Conservation (phyloP, 805 yeast genomes). For the Wickerhamomyces alni region DNA sequence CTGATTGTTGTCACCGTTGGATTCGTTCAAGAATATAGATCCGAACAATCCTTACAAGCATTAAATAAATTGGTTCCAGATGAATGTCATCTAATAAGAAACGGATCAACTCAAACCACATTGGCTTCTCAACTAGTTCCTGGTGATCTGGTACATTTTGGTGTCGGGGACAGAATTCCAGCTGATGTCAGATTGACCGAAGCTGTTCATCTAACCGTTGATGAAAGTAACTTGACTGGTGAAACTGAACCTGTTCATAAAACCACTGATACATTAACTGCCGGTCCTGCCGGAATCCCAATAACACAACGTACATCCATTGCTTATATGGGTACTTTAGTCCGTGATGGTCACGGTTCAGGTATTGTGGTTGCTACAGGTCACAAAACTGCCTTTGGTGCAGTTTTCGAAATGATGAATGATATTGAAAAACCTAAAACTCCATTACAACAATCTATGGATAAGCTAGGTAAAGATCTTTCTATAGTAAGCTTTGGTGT, state of each 20-base stretch:
- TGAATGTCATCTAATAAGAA: constrained; percentile 87
- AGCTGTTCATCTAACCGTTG: constrained; percentile 76
- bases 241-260: constrained; percentile 87
- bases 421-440: constrained; percentile 96
- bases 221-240: constrained; percentile 94
- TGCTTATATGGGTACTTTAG: constrained; percentile 97
- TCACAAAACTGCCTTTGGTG: constrained; percentile 84
- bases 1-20: constrained; percentile 94
- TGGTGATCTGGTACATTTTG: constrained; percentile 86
- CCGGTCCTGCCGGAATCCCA: constrained; percentile 35
- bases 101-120: constrained; percentile 70
- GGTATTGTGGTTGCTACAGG: constrained; percentile 95
- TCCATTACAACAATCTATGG: constrained; percentile 94
- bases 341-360: constrained; percentile 90
- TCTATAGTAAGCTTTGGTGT: constrained; percentile 79
- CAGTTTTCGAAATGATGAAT: constrained; percentile 92
- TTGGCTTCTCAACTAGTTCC: constrained; percentile 88
- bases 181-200: constrained; percentile 85
- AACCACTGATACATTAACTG: constrained; percentile 36
- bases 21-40: constrained; percentile 92
- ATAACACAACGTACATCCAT: constrained; percentile 68
- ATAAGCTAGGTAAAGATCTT: constrained; percentile 85
- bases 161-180: constrained; percentile 93
- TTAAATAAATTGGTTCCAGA: constrained; percentile 92
- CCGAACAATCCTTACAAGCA: constrained; percentile 92